A percentile compares a stretch with the other conserved stretches of the same genome.
These are phyloP conservation scores for Theileria parva DNA, from an alignment of 169 alveolate species.

Conservation along the genomic window DNA sequence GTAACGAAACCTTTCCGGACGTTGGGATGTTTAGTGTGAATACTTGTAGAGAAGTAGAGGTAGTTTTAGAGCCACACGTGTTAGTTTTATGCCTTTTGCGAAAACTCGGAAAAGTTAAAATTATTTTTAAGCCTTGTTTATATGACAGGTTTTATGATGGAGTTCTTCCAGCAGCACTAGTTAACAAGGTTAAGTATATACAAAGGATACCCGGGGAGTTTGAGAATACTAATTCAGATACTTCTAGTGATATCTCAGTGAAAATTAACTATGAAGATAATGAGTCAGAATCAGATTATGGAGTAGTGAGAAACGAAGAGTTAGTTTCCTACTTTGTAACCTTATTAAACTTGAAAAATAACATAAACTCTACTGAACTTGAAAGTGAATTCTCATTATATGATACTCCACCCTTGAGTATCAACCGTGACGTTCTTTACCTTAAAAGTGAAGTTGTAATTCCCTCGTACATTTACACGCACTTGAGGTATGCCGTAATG, in stretches of 20 bases:
- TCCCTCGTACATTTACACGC: conserved; percentile 27
- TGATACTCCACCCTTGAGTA: neutral
- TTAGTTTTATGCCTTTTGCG: conserved; percentile 47
- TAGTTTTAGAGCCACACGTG: conserved; percentile 52
- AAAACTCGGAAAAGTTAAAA: neutral
- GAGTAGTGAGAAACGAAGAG: conserved; percentile 35
- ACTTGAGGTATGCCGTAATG: conserved; percentile 50
- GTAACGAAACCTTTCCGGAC: neutral
- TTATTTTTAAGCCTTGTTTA: conserved; percentile 11
- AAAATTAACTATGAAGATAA: neutral
- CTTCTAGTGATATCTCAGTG: neutral
- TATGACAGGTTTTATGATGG: conserved; percentile 51
- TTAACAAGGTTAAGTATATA: conserved; percentile 18
- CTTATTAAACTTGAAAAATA: neutral
- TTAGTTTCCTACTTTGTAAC: conserved; percentile 31
- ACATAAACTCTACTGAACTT: conserved; percentile 5
- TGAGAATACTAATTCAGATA: neutral
- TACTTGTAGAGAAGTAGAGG: conserved; percentile 12
- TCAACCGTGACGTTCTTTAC: neutral
- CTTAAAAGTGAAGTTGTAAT: conserved; percentile 17
- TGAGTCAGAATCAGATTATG: neutral
- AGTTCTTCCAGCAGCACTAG: conserved; percentile 50
- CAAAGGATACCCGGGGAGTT: neutral
- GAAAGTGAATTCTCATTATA: neutral
- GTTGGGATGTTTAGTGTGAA: neutral